Conservation (phyloP, 805 yeast genomes). For the Starmerella tilneyi region DNA sequence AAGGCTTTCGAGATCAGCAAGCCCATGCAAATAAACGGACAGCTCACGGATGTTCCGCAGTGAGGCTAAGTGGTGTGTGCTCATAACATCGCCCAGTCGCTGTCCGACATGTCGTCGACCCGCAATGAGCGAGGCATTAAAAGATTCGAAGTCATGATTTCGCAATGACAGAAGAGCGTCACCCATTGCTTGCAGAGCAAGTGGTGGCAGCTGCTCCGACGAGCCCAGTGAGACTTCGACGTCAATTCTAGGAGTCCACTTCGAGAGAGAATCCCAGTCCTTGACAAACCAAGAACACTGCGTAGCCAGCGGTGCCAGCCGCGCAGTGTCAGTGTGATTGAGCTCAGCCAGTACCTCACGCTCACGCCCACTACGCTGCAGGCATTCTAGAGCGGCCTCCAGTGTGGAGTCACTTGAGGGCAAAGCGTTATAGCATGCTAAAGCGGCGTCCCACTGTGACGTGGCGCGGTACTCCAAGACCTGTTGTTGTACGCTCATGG, state of each 20-base stretch:
- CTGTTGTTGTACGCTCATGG: conserved; percentile 61
- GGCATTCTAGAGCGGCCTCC: conserved; percentile 51
- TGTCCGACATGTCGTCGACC: conserved; percentile 54
- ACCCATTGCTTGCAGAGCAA: conserved; percentile 34
- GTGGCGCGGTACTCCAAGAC: conserved; percentile 72
- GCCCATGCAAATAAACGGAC: conserved; percentile 48
- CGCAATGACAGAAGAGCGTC: conserved; percentile 45
- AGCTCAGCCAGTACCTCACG: conserved; percentile 52
- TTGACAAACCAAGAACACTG: conserved; percentile 67
- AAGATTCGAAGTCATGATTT: conserved; percentile 30
- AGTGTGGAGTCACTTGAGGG: conserved; percentile 32
- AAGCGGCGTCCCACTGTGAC: conserved; percentile 78
- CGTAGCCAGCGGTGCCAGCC: conserved; percentile 49
- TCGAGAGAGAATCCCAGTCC: conserved; percentile 33
- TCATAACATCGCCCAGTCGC: conserved; percentile 40
- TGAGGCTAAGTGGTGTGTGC: conserved; percentile 36
- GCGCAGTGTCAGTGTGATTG: conserved; percentile 21
- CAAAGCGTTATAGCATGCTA: conserved; percentile 63
- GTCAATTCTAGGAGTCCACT: conserved; percentile 33
- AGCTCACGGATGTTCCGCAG: conserved; percentile 36
- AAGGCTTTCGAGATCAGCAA: conserved; percentile 46
- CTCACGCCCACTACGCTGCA: conserved; percentile 66
- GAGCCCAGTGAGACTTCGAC: not conserved
- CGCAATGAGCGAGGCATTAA: conserved; percentile 37
- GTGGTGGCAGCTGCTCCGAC: conserved; percentile 12